Evolutionary conservation across 1,284 basidiomycete genomes (phyloP).

Genomic region (Puccinia horiana): DNA sequence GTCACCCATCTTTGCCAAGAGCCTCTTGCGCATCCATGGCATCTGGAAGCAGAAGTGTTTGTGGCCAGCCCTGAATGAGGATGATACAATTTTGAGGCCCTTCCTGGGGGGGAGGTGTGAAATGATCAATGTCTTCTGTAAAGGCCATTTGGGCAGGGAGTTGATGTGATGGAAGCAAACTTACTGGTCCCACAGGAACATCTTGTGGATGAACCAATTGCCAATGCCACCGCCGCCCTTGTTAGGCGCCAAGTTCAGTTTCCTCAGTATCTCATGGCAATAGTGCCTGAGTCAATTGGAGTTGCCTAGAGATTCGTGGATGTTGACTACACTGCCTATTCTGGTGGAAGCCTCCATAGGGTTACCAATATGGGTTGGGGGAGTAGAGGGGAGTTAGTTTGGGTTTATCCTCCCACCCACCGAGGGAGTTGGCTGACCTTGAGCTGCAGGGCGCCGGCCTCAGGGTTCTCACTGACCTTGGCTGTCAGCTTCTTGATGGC

Average conservation of each 20-base stretch:
- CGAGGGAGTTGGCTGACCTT: no score
- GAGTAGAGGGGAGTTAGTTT: no score
- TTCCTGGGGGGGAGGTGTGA: background rate
- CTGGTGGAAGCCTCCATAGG: no score
- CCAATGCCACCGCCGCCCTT: background rate
- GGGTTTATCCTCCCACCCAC: background rate
- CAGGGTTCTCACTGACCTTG: background rate
- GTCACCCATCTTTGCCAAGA: background rate
- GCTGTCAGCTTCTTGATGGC: background rate
- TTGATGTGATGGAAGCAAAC: background rate
- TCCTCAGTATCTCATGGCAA: background rate
- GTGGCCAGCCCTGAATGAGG: background rate
- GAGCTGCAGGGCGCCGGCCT: background rate
- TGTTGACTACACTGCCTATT: background rate
- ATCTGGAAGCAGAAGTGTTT: slow-evolving; percentile 12
- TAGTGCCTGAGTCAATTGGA: background rate
- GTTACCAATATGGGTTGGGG: no score
- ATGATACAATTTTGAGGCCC: background rate
- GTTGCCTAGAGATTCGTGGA: background rate
- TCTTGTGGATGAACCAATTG: background rate
- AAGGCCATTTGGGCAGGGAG: background rate
- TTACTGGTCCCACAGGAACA: no score
- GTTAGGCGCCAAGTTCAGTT: background rate
- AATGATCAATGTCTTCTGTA: background rate
- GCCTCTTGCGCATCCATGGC: background rate